These are phyloP conservation scores for Ambrosia trifida DNA, from an alignment of 129 eudicot genomes.

Conservation along the genomic window DNA sequence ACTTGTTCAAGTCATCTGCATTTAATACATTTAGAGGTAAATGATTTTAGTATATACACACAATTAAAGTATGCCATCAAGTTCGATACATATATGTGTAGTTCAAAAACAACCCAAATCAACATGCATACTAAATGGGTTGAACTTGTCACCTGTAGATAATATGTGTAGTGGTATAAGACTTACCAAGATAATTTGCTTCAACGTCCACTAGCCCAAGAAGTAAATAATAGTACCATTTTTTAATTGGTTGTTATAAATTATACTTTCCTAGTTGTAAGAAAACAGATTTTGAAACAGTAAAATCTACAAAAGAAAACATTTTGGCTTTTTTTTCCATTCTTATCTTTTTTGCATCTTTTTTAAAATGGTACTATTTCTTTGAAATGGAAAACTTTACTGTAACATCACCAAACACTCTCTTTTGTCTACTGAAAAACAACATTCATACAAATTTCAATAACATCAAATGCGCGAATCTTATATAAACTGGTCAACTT, in stretches of 20 bases:
- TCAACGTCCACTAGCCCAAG: slow-evolving; percentile 90
- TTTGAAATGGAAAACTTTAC: neutral
- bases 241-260: slow-evolving; percentile 9
- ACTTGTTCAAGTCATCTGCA: neutral
- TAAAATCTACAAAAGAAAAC: slow-evolving; percentile 6
- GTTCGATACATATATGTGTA: neutral
- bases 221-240: slow-evolving; percentile 82
- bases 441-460: neutral
- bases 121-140: neutral
- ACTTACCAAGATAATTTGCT: slow-evolving; percentile 88
- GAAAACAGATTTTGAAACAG: neutral
- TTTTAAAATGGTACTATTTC: neutral
- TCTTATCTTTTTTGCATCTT: neutral
- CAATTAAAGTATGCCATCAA: neutral
- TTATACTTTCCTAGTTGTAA: neutral
- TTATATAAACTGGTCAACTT: neutral
- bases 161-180: neutral
- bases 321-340: neutral
- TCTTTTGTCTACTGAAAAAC: neutral
- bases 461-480: neutral
- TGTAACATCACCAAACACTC: neutral
- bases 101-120: neutral
- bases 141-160: neutral
- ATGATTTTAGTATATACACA: neutral
- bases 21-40: neutral